These are phyloP conservation scores for Eucalyptus decipiens DNA, from an alignment of 345 rosid genomes.

Conservation along the genomic window DNA sequence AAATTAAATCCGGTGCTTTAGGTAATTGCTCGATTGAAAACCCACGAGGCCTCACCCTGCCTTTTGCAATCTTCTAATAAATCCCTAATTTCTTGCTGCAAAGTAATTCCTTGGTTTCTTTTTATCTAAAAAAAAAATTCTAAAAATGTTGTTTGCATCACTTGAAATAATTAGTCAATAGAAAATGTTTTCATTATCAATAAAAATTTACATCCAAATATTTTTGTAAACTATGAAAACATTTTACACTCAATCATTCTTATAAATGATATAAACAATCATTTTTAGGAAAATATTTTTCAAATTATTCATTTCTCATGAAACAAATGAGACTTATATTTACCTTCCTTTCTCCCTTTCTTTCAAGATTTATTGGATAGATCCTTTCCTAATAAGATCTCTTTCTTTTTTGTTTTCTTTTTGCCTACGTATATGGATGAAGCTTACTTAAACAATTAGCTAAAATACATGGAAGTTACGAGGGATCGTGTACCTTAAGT, in stretches of 20 bases:
- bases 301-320: not conserved
- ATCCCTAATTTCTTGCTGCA: no score
- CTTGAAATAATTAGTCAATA: no score
- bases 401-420: not conserved
- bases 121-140: no score
- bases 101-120: not conserved
- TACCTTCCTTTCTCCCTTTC: not conserved
- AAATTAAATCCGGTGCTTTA: not conserved
- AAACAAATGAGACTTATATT: not conserved
- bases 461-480: no score
- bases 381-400: not conserved
- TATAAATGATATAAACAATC: fast-evolving
- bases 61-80: not conserved
- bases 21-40: not conserved
- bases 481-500: no score
- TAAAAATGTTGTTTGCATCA: fast-evolving
- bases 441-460: no score
- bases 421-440: no score
- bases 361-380: not conserved
- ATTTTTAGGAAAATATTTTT: no score
- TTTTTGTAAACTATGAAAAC: not conserved
- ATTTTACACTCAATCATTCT: not conserved
- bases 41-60: not conserved
- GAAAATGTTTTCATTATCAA: not conserved
- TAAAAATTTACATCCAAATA: no score